Evolutionary conservation across 345 rosid genomes (phyloP).

Genomic region (Acer saccharum): DNA sequence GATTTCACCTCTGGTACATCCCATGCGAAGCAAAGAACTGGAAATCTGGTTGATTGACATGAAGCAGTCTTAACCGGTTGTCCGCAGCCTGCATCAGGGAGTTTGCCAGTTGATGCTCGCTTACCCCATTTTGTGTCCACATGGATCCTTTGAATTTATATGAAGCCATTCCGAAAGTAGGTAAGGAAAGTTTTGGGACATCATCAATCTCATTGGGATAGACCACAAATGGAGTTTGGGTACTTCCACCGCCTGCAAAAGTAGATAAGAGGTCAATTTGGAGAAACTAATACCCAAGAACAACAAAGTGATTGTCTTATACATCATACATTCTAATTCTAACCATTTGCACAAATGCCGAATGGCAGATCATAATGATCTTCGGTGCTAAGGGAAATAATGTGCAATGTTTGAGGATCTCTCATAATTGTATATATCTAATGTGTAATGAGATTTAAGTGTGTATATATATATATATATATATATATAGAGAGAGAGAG

Average conservation of each 20-base stretch:
- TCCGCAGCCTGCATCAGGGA: conserved; percentile 37
- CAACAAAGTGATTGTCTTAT: not conserved
- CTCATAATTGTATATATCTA: not conserved
- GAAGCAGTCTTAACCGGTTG: conserved; percentile 26
- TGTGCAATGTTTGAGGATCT: not conserved
- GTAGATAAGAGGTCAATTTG: conserved; percentile 2
- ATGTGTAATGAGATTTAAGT: no score
- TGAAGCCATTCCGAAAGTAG: conserved; percentile 36
- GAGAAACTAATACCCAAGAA: not conserved
- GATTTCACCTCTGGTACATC: conserved; percentile 34
- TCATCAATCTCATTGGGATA: conserved; percentile 26
- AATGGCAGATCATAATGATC: not conserved
- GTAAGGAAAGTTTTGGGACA: conserved; percentile 27
- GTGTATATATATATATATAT: no score
- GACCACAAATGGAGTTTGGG: conserved; percentile 28
- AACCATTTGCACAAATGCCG: conserved; percentile 1
- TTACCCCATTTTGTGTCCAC: conserved; percentile 29
- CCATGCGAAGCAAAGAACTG: conserved; percentile 45
- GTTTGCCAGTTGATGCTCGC: conserved; percentile 23
- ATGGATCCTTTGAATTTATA: conserved; percentile 35
- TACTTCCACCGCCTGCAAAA: conserved; percentile 28
- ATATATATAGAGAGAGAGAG: no score
- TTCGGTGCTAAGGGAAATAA: not conserved
- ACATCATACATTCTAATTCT: not conserved
- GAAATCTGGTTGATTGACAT: conserved; percentile 42